Conservation (phyloP, 805 yeast species). For the Ogataea naganishii region DNA sequence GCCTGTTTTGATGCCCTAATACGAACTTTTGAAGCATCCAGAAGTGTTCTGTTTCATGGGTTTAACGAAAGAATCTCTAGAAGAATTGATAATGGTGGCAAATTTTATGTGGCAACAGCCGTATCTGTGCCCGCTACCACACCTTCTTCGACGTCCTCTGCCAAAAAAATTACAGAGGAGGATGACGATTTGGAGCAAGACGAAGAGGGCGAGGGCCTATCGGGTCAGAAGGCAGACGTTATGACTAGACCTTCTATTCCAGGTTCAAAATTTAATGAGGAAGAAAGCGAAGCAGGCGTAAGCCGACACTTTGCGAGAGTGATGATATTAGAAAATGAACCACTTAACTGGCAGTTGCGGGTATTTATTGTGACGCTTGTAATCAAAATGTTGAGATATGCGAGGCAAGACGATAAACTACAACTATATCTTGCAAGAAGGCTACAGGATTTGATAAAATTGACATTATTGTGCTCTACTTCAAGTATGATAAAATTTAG, state of each 20-base stretch:
- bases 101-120: too few species aligned
- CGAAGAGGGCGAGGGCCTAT: too few species aligned
- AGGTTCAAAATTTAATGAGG: too few species aligned
- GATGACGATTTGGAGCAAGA: too few species aligned
- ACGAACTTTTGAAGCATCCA: slow-evolving; percentile 15
- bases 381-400: slow-evolving; percentile 30
- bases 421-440: slow-evolving; percentile 30
- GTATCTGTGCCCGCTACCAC: too few species aligned
- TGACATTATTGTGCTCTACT: slow-evolving; percentile 75
- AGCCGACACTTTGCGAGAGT: slow-evolving; percentile 11
- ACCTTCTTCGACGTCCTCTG: too few species aligned
- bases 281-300: too few species aligned
- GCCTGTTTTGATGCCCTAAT: slow-evolving; percentile 22
- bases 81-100: slow-evolving; percentile 22
- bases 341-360: slow-evolving; percentile 51
- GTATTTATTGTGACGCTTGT: slow-evolving; percentile 37
- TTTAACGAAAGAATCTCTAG: slow-evolving; percentile 16
- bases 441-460: slow-evolving; percentile 64
- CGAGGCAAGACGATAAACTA: slow-evolving; percentile 29
- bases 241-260: too few species aligned
- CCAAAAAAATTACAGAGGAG: too few species aligned
- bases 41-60: slow-evolving; percentile 13
- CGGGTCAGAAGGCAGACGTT: too few species aligned
- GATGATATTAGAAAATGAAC: slow-evolving; percentile 37
- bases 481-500: slow-evolving; percentile 55